Conservation (phyloP, 2,329 filamentous ascomycete genomes). For the Volutella citrinella region DNA sequence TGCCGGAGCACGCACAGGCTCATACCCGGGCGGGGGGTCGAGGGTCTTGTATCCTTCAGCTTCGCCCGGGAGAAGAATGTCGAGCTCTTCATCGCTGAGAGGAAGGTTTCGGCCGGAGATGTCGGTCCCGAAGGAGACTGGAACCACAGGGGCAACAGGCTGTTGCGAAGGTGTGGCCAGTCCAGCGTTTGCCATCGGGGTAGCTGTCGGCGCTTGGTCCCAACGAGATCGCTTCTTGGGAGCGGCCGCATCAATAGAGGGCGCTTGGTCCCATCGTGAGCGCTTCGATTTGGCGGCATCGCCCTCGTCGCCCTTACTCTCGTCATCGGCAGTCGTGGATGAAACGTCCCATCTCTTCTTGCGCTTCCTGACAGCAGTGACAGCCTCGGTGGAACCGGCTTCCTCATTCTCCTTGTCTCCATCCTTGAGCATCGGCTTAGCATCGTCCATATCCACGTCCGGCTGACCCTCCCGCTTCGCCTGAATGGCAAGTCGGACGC, state of each 20-base stretch:
- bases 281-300: conserved; percentile 65
- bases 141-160: conserved; percentile 53
- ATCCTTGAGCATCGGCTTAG: conserved; percentile 73
- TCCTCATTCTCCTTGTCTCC: conserved; percentile 72
- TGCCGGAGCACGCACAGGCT: conserved; percentile 73
- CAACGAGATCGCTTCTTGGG: conserved; percentile 80
- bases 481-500: conserved; percentile 75
- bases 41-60: conserved; percentile 90
- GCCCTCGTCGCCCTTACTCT: conserved; percentile 44
- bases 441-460: conserved; percentile 57
- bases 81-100: conserved; percentile 89
- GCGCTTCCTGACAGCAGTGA: conserved; percentile 67
- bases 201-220: conserved; percentile 85
- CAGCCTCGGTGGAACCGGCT: conserved; percentile 63
- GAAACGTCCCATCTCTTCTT: conserved; percentile 94
- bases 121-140: conserved; percentile 75
- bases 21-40: conserved; percentile 87
- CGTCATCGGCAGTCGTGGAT: conserved; percentile 53
- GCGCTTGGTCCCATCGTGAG: conserved; percentile 86
- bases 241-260: conserved; percentile 54
- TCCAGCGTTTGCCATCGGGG: conserved; percentile 70
- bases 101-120: conserved; percentile 75
- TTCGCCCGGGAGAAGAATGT: conserved; percentile 84
- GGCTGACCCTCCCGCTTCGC: conserved; percentile 63
- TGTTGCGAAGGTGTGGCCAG: conserved; percentile 76